Evolutionary conservation across 108 stramenopile species (phyloP), one percentile per base, ranked within the genome.

Genomic region (Cyclotella sp.): DNA sequence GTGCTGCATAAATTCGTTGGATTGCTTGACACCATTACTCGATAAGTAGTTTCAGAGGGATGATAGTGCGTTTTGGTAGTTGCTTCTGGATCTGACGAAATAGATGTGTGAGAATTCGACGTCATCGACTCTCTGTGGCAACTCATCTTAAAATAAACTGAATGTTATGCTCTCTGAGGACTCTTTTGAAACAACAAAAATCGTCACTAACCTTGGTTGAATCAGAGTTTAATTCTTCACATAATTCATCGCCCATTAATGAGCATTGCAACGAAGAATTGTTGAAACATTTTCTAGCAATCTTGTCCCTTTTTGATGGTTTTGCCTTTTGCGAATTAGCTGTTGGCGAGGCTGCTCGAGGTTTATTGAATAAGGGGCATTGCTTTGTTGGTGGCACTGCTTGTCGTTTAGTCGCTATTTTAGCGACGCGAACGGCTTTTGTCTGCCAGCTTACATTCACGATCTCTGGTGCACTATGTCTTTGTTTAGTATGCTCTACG

Each of bases 1-100:
- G n/a, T n/a, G n/a, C n/a, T n/a, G n/a, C n/a, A n/a, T n/a, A n/a
- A n/a, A n/a, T n/a, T n/a, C n/a, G 61, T 27, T 27, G 14, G 3
- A 13, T 15, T 40, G 61, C 61, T 62, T 62, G 61, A 62, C 15
- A 62, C 61, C 16, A 62, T 62, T n/a, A 62, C 61, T 62, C 61
- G 28, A 21, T 62, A 62, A 4, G 39, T 16, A 16, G 61, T 34
- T 62, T 39, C 61, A 8, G 18, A 18, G 51, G 21, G 19, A 34
- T 34, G 34, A 34, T 2, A 2, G 34, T 34, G 34, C 4, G 34
- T 34, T 34, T 34, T 6, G 34, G 34, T 34, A 6, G 6, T 6
- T 34, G 34, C 21, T 52, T 52, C 8, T 34, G 34, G 34, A 34
- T 34, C 34, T 34, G 34, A 5, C 34, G 34, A 34, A 34, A 5